Conservation (phyloP, 345 rosid genomes). For the Eucalyptus albens region DNA sequence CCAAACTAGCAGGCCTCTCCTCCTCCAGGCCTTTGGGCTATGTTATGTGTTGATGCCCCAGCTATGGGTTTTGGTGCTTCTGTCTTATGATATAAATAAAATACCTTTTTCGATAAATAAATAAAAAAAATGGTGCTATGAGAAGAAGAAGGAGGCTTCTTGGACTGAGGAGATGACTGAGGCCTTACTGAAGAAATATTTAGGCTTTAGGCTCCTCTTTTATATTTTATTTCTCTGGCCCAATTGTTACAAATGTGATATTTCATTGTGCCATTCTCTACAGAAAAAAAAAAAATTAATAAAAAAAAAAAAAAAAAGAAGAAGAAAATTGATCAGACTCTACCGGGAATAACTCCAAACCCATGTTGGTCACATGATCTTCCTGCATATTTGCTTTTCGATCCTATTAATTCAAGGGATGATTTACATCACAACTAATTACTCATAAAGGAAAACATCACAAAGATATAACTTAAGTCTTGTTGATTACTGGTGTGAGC, state of each 20-base stretch:
- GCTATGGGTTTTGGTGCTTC: no score
- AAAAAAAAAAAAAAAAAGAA: rapidly evolving
- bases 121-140: not conserved
- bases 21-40: no score
- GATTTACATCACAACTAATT: not conserved
- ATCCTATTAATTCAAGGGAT: not conserved
- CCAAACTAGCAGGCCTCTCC: no score
- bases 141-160: not conserved
- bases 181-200: not conserved
- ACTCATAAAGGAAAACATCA: not conserved
- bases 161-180: not conserved
- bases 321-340: not conserved
- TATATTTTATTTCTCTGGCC: not conserved
- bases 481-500: not conserved
- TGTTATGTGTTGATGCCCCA: no score
- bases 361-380: not conserved
- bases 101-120: no score
- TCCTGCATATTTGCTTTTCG: not conserved
- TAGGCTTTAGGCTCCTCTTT: not conserved
- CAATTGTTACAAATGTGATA: not conserved
- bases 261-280: not conserved
- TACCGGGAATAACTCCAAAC: not conserved
- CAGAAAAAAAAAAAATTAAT: not conserved
- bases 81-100: no score
- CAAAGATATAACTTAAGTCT: not conserved